These are phyloP conservation scores for Hortiboletus campestris DNA, from an alignment of 768 basidiomycete species.

Conservation along the genomic window DNA sequence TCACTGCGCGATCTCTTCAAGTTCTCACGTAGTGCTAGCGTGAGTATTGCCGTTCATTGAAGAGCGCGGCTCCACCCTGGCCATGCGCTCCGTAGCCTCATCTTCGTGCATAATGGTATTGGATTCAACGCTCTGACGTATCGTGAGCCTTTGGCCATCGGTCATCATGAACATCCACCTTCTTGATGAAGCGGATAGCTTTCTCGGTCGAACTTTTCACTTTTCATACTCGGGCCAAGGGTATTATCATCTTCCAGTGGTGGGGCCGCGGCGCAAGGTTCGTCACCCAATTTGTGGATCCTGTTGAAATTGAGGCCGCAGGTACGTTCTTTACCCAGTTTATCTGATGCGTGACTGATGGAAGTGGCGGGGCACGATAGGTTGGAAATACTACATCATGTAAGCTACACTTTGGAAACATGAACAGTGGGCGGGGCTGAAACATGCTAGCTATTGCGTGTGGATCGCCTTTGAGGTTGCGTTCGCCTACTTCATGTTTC, in stretches of 20 bases:
- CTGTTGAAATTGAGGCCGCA: constrained; percentile 12
- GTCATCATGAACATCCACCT: not conserved
- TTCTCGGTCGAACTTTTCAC: constrained; percentile 71
- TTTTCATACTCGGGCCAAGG: constrained; percentile 57
- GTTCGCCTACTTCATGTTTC: no score
- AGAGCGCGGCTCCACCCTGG: not conserved
- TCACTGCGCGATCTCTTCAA: constrained; percentile 2
- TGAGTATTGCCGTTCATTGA: not conserved
- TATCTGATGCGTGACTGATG: not conserved
- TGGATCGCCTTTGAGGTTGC: no score
- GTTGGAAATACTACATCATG: no score
- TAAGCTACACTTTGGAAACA: no score
- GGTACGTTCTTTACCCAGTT: not conserved
- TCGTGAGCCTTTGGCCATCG: not conserved
- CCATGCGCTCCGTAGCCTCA: constrained; percentile 1
- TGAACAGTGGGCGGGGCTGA: not conserved
- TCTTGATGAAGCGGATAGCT: constrained; percentile 32
- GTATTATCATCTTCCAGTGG: constrained; percentile 60
- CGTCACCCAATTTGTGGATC: constrained; percentile 12
- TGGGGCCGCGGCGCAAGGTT: constrained; percentile 42
- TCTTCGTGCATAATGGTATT: constrained; percentile 3
- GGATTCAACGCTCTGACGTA: constrained; percentile 4
- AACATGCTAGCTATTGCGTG: constrained; percentile 10
- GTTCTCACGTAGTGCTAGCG: constrained; percentile 5
- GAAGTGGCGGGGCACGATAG: not conserved